These are phyloP conservation scores for Suillus occidentalis DNA, from an alignment of 768 basidiomycete species.

Conservation along the genomic window DNA sequence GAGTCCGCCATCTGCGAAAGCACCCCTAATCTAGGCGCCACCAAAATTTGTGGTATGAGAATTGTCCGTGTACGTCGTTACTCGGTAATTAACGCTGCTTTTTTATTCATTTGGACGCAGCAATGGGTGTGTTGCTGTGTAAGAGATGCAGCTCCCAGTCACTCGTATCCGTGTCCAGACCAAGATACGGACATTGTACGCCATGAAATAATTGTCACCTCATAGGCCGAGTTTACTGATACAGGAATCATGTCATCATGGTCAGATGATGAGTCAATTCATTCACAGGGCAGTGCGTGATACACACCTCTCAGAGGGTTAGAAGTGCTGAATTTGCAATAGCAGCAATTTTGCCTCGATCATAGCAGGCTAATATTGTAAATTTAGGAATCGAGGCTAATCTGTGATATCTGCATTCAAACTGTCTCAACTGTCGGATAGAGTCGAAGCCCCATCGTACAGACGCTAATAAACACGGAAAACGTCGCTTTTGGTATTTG, in stretches of 20 bases:
- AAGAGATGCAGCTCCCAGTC: too few relatives aligned
- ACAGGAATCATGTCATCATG: background rate
- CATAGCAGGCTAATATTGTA: background rate
- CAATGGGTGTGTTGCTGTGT: too few relatives aligned
- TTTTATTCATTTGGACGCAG: too few relatives aligned
- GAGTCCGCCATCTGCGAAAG: too few relatives aligned
- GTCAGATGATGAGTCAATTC: background rate
- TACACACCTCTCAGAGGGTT: background rate
- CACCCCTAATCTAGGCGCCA: too few relatives aligned
- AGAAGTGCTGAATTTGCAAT: background rate
- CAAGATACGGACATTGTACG: background rate
- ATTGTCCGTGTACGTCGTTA: too few relatives aligned
- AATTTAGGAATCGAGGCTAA: background rate
- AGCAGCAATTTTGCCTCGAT: background rate
- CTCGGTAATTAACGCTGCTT: too few relatives aligned
- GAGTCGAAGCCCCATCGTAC: background rate
- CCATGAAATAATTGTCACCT: background rate
- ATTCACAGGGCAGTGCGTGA: background rate
- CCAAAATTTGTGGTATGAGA: too few relatives aligned
- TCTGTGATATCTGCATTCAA: background rate
- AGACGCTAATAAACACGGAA: background rate
- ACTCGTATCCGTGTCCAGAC: background rate
- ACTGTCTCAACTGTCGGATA: background rate
- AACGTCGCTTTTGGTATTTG: background rate
- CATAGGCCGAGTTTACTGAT: background rate